Evolutionary conservation across 1,284 basidiomycete genomes (phyloP).

Genomic region (Xerocomus cyaneibrunnescens): DNA sequence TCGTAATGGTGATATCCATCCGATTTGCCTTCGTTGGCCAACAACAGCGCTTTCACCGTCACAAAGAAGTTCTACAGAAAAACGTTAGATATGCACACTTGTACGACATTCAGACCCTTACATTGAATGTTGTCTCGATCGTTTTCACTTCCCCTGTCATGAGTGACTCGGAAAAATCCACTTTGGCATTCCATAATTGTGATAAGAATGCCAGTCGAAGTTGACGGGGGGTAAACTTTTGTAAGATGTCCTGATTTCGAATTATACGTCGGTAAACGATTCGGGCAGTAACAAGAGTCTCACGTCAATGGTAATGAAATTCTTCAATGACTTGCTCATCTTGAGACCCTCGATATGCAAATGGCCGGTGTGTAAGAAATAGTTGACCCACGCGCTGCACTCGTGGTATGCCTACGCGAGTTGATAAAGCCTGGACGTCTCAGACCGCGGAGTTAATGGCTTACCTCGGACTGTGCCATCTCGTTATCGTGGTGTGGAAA

Average conservation of each 20-base stretch:
- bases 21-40: constrained; percentile 46
- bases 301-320: constrained; percentile 98
- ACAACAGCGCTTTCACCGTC: constrained; percentile 78
- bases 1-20: constrained; percentile 67
- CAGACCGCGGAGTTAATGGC: constrained; percentile 16
- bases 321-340: constrained; percentile 99
- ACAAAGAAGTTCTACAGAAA: constrained; percentile 92
- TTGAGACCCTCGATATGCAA: constrained; percentile 98
- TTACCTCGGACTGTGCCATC: constrained; percentile 94
- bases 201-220: constrained; percentile 93
- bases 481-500: constrained; percentile 99
- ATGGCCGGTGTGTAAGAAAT: constrained; percentile 98
- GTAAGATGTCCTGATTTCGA: constrained; percentile 76
- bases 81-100: constrained; percentile 4
- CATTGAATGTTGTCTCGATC: constrained; percentile 87
- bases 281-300: constrained; percentile 31
- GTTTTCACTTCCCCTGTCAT: constrained; percentile 89
- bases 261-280: constrained; percentile 6
- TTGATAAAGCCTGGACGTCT: constrained; percentile 11
- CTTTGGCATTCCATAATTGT: constrained; percentile 89
- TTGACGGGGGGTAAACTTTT: constrained; percentile 85
- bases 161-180: constrained; percentile 92
- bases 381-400: constrained; percentile 96
- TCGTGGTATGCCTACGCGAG: constrained; percentile 80
- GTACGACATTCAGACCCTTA: constrained; percentile 38